Evolutionary conservation across 108 stramenopile species (phyloP).

Genomic region (Skeletonema grethae): DNA sequence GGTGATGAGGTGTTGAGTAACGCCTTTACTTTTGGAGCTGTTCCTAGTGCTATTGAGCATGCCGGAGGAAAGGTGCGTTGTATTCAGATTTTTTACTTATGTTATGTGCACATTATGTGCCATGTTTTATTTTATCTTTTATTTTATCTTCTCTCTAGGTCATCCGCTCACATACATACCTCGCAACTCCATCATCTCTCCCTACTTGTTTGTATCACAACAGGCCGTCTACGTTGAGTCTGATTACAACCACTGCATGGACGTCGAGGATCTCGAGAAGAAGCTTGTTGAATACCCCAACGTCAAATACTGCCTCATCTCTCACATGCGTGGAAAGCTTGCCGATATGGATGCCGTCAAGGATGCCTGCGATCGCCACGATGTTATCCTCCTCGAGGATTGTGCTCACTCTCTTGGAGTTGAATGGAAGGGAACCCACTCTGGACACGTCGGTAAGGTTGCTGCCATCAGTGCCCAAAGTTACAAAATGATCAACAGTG

Average conservation of each 20-base stretch:
- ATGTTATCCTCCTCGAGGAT: slow-evolving; percentile 80
- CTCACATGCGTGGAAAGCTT: slow-evolving; percentile 93
- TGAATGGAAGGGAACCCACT: slow-evolving; percentile 73
- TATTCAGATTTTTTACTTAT: not conserved
- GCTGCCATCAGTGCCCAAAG: slow-evolving; percentile 76
- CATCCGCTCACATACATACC: not conserved
- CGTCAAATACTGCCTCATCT: slow-evolving; percentile 81
- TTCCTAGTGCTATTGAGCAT: slow-evolving; percentile 84
- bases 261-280: slow-evolving; percentile 77
- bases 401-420: slow-evolving; percentile 91
- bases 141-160: not conserved
- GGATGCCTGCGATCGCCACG: slow-evolving; percentile 69
- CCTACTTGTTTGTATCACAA: not conserved
- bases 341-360: slow-evolving; percentile 86
- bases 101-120: too few species aligned
- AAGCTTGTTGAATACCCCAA: slow-evolving; percentile 78
- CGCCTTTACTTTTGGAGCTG: slow-evolving; percentile 91
- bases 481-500: slow-evolving; percentile 93
- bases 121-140: not conserved
- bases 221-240: slow-evolving; percentile 86
- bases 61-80: slow-evolving; percentile 66
- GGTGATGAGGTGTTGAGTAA: slow-evolving; percentile 89
- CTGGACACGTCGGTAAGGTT: slow-evolving; percentile 82
- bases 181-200: not conserved
- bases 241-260: slow-evolving; percentile 79